Evolutionary conservation across 257 asterid genomes (phyloP).

Genomic region (Dorcoceras hygrometricum): DNA sequence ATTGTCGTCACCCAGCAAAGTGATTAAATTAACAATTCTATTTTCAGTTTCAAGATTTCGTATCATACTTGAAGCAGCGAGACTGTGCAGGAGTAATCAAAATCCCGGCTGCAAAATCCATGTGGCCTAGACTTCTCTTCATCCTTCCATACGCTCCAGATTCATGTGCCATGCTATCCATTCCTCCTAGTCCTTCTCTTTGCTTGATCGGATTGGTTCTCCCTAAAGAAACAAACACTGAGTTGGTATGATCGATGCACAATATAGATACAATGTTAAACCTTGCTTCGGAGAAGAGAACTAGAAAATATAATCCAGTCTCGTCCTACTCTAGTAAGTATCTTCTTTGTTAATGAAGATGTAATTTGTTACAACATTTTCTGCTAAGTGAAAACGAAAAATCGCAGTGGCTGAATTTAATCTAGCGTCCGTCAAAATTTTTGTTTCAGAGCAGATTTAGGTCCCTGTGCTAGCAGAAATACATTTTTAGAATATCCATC

Average conservation of each 20-base stretch:
- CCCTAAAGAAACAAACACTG: slow-evolving; percentile 73
- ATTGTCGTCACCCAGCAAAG: background rate
- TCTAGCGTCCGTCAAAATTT: background rate
- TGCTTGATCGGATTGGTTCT: slow-evolving; percentile 76
- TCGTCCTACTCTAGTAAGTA: background rate
- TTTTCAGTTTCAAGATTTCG: slow-evolving; percentile 81
- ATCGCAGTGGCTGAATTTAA: background rate
- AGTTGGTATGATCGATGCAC: slow-evolving; percentile 37
- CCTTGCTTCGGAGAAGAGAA: slow-evolving; percentile 6
- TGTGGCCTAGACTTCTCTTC: slow-evolving; percentile 87
- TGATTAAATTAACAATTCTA: background rate
- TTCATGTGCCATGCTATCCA: slow-evolving; percentile 62
- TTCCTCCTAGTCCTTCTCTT: slow-evolving; percentile 73
- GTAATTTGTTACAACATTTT: too few relatives aligned
- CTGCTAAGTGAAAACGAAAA: too few relatives aligned
- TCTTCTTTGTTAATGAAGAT: background rate
- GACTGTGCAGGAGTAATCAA: slow-evolving; percentile 96
- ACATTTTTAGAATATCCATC: background rate
- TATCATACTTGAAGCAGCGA: slow-evolving; percentile 83
- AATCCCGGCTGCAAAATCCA: slow-evolving; percentile 60
- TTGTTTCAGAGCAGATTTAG: background rate
- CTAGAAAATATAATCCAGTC: background rate
- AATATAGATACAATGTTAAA: background rate
- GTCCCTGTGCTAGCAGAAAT: background rate
- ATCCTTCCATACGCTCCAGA: slow-evolving; percentile 77